phyloP scores from a whole-genome alignment of 805 yeast genomes.

The Zygosaccharomyces bisporus region DNA sequence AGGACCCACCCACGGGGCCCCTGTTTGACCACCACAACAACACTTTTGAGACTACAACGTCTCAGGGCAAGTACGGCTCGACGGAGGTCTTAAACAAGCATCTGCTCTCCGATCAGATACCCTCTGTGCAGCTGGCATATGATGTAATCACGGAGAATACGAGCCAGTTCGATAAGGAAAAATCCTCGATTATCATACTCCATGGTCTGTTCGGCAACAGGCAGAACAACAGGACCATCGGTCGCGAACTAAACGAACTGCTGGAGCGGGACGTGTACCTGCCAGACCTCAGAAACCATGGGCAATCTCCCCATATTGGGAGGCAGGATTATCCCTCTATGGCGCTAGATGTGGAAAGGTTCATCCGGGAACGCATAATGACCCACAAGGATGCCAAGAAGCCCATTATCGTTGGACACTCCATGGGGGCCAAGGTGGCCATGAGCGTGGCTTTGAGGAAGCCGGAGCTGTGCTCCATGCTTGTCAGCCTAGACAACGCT shows the following conservation, averaged over 20 bases:
- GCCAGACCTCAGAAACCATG: slow-evolving; percentile 85
- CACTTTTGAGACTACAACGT: slow-evolving; percentile 23
- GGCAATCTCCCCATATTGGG: slow-evolving; percentile 75
- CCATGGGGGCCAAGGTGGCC: slow-evolving; percentile 92
- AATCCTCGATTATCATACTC: slow-evolving; percentile 67
- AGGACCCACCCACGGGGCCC: slow-evolving; percentile 20
- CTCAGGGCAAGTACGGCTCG: slow-evolving; percentile 28
- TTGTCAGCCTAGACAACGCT: slow-evolving; percentile 85
- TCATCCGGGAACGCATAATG: slow-evolving; percentile 48
- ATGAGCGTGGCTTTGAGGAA: slow-evolving; percentile 77
- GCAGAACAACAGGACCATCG: slow-evolving; percentile 77
- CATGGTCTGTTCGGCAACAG: slow-evolving; percentile 91
- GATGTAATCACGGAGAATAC: slow-evolving; percentile 44
- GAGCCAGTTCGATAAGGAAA: slow-evolving; percentile 22
- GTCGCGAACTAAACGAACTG: slow-evolving; percentile 48
- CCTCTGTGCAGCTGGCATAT: slow-evolving; percentile 52
- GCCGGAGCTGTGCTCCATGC: slow-evolving; percentile 56
- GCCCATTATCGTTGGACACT: slow-evolving; percentile 72
- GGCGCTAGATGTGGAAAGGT: slow-evolving; percentile 80
- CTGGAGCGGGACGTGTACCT: slow-evolving; percentile 59
- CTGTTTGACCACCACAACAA: slow-evolving; percentile 28
- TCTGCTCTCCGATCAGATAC: slow-evolving; percentile 37
- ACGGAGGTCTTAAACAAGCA: slow-evolving; percentile 28
- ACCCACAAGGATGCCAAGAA: slow-evolving; percentile 35
- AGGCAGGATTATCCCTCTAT: slow-evolving; percentile 75